Conservation (phyloP, 192 early-diverging fungal genomes). For the Coemansia sp. region DNA sequence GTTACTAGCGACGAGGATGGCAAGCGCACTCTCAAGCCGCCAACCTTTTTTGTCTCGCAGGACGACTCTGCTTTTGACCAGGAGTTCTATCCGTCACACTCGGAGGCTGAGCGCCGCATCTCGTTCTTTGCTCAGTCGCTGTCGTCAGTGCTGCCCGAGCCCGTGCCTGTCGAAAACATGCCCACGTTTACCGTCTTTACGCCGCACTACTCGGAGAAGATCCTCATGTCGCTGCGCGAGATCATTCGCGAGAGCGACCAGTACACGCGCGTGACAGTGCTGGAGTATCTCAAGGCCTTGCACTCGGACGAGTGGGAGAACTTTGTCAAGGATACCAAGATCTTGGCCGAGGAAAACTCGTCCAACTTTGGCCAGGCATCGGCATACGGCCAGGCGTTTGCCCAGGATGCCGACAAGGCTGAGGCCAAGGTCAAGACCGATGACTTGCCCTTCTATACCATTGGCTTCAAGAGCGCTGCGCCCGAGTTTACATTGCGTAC, state of each 20-base stretch:
- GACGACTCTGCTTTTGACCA: slow-evolving; percentile 69
- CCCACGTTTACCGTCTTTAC: slow-evolving; percentile 81
- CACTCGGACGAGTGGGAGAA: slow-evolving; percentile 85
- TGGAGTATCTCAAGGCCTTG: slow-evolving; percentile 79
- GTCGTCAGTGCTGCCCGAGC: slow-evolving; percentile 74
- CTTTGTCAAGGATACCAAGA: slow-evolving; percentile 84
- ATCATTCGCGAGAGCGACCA: slow-evolving; percentile 81
- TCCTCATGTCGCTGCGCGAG: slow-evolving; percentile 74
- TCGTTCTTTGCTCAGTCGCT: slow-evolving; percentile 84
- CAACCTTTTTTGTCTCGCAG: slow-evolving; percentile 73
- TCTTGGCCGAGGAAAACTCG: slow-evolving; percentile 67
- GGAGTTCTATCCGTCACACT: slow-evolving; percentile 69
- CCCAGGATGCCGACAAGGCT: slow-evolving; percentile 56
- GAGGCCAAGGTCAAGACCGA: slow-evolving; percentile 68
- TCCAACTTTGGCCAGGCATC: slow-evolving; percentile 54
- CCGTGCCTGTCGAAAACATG: slow-evolving; percentile 78
- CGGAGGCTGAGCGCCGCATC: slow-evolving; percentile 80
- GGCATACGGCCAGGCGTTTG: slow-evolving; percentile 49
- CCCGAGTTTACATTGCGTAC: slow-evolving; percentile 81
- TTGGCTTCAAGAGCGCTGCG: slow-evolving; percentile 77
- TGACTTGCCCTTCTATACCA: slow-evolving; percentile 75
- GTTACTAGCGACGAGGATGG: slow-evolving; percentile 64
- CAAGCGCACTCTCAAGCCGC: slow-evolving; percentile 65
- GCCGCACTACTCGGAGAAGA: slow-evolving; percentile 85
- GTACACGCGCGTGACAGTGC: slow-evolving; percentile 72